Percentiles rank a stretch among this genome's conserved stretches.
Evolutionary conservation across 768 basidiomycete species (phyloP).

Genomic region (Hortiboletus campestris): DNA sequence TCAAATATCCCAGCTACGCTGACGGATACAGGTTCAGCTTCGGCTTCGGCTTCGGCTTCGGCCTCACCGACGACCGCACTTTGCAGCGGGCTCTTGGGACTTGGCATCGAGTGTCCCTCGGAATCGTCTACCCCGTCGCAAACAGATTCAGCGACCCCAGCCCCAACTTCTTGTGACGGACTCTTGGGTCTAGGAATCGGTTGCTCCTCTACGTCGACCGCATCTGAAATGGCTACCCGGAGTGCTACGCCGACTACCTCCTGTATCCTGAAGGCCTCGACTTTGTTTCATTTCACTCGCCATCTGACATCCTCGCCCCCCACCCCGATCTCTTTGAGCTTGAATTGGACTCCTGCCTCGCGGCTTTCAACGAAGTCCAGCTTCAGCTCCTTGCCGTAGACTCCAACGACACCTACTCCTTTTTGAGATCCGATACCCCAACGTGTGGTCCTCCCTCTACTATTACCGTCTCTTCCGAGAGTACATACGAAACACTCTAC

Average conservation of each 20-base stretch:
- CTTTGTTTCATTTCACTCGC: slow-evolving; percentile 68
- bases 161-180: slow-evolving; percentile 8
- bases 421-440: slow-evolving; percentile 61
- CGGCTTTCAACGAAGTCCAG: slow-evolving; percentile 61
- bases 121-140: neutral
- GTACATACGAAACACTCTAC: slow-evolving; percentile 67
- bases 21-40: neutral
- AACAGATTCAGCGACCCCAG: neutral
- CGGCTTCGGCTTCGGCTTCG: too few species aligned
- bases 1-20: neutral
- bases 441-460: slow-evolving; percentile 72
- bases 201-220: slow-evolving; percentile 10
- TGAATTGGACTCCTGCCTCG: slow-evolving; percentile 72
- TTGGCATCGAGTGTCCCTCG: slow-evolving; percentile 10
- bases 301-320: slow-evolving; percentile 71
- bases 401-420: slow-evolving; percentile 62
- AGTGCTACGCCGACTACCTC: too few species aligned
- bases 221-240: too few species aligned
- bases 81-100: slow-evolving; percentile 15
- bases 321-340: slow-evolving; percentile 81
- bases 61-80: neutral
- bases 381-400: slow-evolving; percentile 63
- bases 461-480: slow-evolving; percentile 78
- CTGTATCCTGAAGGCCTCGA: slow-evolving; percentile 43
- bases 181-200: slow-evolving; percentile 8